Evolutionary conservation across 441 rosid species (phyloP).

Genomic region (Mallotus repandus): DNA sequence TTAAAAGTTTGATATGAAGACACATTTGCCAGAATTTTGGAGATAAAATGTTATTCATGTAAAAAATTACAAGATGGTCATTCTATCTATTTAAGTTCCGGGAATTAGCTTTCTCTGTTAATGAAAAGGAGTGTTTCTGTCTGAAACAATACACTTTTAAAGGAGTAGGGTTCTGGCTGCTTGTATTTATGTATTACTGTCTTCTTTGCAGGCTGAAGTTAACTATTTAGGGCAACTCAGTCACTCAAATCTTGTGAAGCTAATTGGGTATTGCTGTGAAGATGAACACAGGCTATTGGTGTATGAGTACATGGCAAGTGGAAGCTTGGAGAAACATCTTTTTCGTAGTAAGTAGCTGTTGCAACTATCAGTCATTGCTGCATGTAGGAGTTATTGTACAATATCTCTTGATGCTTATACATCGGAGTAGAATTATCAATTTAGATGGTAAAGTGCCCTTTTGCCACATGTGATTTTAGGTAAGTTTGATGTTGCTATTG

Average conservation of each 20-base stretch:
- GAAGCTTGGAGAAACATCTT: constrained; percentile 95
- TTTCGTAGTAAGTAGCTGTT: constrained; percentile 69
- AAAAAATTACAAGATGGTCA: not conserved
- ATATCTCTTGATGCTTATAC: not conserved
- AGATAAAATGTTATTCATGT: not conserved
- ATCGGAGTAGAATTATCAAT: not conserved
- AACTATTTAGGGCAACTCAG: constrained; percentile 93
- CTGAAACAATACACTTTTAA: not conserved
- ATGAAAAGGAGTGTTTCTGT: not conserved
- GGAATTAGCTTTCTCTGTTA: not conserved
- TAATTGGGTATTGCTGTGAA: constrained; percentile 98
- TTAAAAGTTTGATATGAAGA: not conserved
- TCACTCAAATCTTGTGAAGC: constrained; percentile 94
- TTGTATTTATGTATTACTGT: constrained; percentile 4
- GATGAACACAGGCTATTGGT: constrained; percentile 91
- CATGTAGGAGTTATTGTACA: not conserved
- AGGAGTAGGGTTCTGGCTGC: not conserved
- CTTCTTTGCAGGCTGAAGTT: constrained; percentile 80
- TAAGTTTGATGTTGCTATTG: not conserved
- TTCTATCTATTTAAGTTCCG: not conserved
- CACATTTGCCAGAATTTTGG: not conserved
- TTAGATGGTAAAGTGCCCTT: not conserved
- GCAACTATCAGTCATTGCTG: not conserved
- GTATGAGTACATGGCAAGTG: constrained; percentile 93
- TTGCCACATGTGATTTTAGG: not conserved